A percentile compares a stretch with the other conserved stretches of the same genome.
These are phyloP conservation scores for Xylariaceae sp. DNA, from an alignment of 2,329 filamentous ascomycete genomes.

Conservation along the genomic window DNA sequence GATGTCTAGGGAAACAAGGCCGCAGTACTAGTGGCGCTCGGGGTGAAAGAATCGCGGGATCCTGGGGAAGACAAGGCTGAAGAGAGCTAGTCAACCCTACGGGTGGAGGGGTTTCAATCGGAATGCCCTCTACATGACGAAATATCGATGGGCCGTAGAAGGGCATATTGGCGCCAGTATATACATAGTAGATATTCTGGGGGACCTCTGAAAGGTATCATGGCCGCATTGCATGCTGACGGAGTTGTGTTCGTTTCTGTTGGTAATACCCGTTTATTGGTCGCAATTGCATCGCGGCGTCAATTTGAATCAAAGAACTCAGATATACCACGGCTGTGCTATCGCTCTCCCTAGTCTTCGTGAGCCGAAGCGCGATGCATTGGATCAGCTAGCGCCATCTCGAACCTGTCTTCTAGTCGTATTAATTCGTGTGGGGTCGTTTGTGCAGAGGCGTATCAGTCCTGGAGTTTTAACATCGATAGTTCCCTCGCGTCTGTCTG, in stretches of 20 bases:
- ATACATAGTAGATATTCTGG: background rate
- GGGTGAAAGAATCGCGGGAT: slow-evolving; percentile 39
- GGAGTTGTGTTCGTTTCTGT: slow-evolving; percentile 26
- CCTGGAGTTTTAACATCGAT: too few species aligned
- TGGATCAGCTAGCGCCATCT: too few species aligned
- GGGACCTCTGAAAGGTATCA: background rate
- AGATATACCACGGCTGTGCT: too few species aligned
- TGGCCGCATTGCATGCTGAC: slow-evolving; percentile 24
- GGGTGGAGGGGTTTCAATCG: too few species aligned
- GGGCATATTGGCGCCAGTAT: background rate
- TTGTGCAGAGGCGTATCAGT: too few species aligned
- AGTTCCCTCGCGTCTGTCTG: too few species aligned
- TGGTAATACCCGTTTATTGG: slow-evolving; percentile 31
- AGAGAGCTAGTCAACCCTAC: too few species aligned
- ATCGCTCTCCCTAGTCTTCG: too few species aligned
- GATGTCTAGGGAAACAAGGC: slow-evolving; percentile 64
- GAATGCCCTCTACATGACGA: background rate
- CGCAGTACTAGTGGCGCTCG: slow-evolving; percentile 45
- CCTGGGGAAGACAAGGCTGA: slow-evolving; percentile 39
- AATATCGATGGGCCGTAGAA: background rate
- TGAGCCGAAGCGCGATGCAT: too few species aligned
- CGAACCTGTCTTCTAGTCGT: too few species aligned
- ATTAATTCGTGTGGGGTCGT: too few species aligned
- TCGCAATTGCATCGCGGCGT: background rate
- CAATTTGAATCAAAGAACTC: too few species aligned